Evolutionary conservation across 1,284 basidiomycete species (phyloP), one percentile per base, ranked within the genome.

Genomic region (Cryptococcus wingfieldii): DNA sequence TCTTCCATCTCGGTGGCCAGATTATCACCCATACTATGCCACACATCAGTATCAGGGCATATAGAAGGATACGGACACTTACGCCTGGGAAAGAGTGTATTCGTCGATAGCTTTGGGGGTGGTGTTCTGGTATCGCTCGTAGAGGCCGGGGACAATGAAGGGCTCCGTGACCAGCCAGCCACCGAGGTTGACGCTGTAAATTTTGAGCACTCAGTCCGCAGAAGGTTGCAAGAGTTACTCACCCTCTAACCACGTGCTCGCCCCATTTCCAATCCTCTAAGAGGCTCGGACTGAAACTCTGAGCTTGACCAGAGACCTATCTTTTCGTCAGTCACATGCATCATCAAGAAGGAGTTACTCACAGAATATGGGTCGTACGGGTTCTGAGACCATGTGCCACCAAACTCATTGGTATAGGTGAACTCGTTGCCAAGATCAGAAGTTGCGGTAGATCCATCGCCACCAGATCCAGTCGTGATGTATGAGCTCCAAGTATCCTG

Each of bases 221-320:
- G 9, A 49, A 23, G 37, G 14, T 23, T 9, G 9, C 31, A 34
- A 10, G 18, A n/a, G 5, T 4, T 27, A 59, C 65, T 59, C 53
- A 70, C 67, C 72, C 73, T 51, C 68, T 58, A 56, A 93, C 83
- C 61, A 79, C 82, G 74, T 94, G 84, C 34, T 80, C 76, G 34
- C 89, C 89, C 74, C 85, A 95, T 28, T 81, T 78, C 83, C 93
- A 96, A 4, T 84, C 84, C 72, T 91, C 84, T 69, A 90, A 88
- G 54, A 97, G 72, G 1, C 86, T 82, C 2, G 92, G 89, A 0
- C 83, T 82, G 84, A 88, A 95, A 4, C 83, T 71, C 48, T 74
- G 70, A 18, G 71, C 70, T 49, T 65, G 55, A 14, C 70, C 74
- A 41, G 65, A 66, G 19, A 69, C 69, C 70, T 69, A 45, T 4